Percentiles rank a stretch among this genome's conserved stretches.
These are phyloP conservation scores for Heritiera fomes DNA, from an alignment of 345 rosid genomes.

Conservation along the genomic window DNA sequence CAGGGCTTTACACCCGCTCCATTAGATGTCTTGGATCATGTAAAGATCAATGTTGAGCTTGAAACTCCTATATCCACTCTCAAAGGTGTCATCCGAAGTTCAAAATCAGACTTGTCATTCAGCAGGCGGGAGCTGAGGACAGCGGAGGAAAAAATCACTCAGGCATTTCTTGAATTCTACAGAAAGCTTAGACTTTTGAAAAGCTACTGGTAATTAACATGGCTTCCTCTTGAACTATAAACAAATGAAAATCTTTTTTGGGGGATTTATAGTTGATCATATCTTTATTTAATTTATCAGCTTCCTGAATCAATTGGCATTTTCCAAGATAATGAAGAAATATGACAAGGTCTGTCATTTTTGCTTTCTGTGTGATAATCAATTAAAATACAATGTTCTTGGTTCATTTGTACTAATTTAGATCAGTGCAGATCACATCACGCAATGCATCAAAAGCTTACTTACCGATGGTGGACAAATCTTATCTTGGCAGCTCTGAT, in stretches of 20 bases:
- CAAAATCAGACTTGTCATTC: conserved; percentile 34
- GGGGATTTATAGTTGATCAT: not conserved
- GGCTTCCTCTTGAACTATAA: not conserved
- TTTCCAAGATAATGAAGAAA: conserved; percentile 85
- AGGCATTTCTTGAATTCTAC: conserved; percentile 58
- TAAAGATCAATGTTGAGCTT: conserved; percentile 46
- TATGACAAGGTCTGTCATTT: conserved; percentile 65
- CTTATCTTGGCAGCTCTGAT: conserved; percentile 69
- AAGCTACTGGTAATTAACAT: conserved; percentile 48
- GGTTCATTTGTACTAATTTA: conserved; percentile 3
- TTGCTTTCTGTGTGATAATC: not conserved
- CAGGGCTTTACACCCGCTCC: conserved; percentile 35
- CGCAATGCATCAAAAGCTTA: conserved; percentile 62
- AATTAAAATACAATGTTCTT: not conserved
- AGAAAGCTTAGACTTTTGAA: conserved; percentile 59
- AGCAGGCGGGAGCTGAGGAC: conserved; percentile 43
- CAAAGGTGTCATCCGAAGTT: conserved; percentile 32
- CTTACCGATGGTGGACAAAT: conserved; percentile 66
- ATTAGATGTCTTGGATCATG: conserved; percentile 43
- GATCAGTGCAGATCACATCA: conserved; percentile 51
- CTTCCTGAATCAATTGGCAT: conserved; percentile 70
- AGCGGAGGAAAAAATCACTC: conserved; percentile 46
- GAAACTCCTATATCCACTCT: conserved; percentile 48
- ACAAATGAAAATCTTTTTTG: not conserved
- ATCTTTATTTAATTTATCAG: conserved; percentile 34